Evolutionary conservation across 2,329 filamentous ascomycete genomes (phyloP), one percentile per base, ranked within the genome.

Genomic region (Fusarium albidum): DNA sequence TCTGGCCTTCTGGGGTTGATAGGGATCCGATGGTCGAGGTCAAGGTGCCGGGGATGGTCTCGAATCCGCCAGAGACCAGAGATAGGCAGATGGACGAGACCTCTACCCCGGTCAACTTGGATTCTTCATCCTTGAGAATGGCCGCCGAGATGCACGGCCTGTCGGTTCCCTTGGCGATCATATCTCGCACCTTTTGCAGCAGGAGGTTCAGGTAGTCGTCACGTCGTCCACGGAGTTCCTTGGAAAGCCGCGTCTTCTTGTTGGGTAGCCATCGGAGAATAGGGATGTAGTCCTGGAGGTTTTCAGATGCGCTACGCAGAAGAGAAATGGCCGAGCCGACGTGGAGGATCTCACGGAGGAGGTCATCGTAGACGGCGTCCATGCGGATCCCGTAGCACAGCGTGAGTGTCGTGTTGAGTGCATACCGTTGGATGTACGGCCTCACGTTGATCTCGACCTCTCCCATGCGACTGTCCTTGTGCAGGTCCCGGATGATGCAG

Each of bases 311-410:
- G 46, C 75, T 79, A 6, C 80, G 73, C 3, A 83, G 65, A 1
- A 82, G 69, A 3, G 73, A 77, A 40, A 83, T 82, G 0, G 79
- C 78, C 0, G 77, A 80, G 1, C 79, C 80, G 5, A 83, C 80
- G 52, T 82, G 69, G 0, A 82, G 70, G 29, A 83, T 81, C 63
- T 82, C 80, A 5, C 79, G 73, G 9, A 83, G 67, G 39, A 83
- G 68, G 1, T 74, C 73, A 45, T 82, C 81, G 57, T 80, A 81
- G 0, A 82, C 77, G 6, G 69, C 73, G 60, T 82, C 79, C 80
- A 83, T 83, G 2, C 80, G 75, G 32, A 82, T 81, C 0, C 80
- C 80, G 44, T 83, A 83, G 61, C 79, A 82, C 1, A 83, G 72
- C 0, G 80, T 83, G 14, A 83, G 66, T 0, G 79, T 82, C 0